Base-by-base conservation (phyloP, 2,329 filamentous ascomycete species). In the Diaporthe vaccinii region DNA sequence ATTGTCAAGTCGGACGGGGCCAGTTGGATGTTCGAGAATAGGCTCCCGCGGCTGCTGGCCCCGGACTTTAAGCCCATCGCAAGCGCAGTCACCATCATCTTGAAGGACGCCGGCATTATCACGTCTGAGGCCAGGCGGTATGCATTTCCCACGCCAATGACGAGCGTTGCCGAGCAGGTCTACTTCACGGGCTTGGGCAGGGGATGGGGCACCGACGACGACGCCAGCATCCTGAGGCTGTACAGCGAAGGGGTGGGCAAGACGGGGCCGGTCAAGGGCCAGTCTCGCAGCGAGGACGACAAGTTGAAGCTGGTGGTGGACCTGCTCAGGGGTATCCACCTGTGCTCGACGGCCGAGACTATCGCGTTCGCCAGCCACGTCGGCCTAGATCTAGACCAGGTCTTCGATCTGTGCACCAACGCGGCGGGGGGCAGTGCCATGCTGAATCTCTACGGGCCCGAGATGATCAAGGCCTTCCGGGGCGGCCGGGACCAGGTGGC, bases 91-190 rank as follows among this genome's bases (percentile, higher is more conserved):
- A 88, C 87, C 41, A 92, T 92, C 77, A 91, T 92, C 76, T 78
- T 90, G 49, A 92, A 92, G 83, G 90, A 92, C 81, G 84, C 86
- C 80, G 87, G 89, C 68, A 94, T 94, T 82, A 93, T 94, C 81
- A 94, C 92, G 2, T 89, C 90, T 36, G 91, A 91, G 75, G 91
- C 91, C 1, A 86, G 91, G 28, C 84, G 89, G 57, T 83, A 85
- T 72, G 85, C 86, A 39, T 93, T 93, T 81, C 88, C 91, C 0
- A 88, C 88, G 1, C 91, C 91, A 0, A 88, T 94, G 80, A 90
- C 89, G 73, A 88, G 87, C 51, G 86, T 88, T 0, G 91, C 92
- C 15, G 92, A 94, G 82, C 91, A 93, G 81, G 86, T 89, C 39
- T 93, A 93, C 80, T 88, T 93, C 73, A 83, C 89, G 39, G 91